Evolutionary conservation across 768 basidiomycete species (phyloP).

Genomic region (Hericium coralloides): DNA sequence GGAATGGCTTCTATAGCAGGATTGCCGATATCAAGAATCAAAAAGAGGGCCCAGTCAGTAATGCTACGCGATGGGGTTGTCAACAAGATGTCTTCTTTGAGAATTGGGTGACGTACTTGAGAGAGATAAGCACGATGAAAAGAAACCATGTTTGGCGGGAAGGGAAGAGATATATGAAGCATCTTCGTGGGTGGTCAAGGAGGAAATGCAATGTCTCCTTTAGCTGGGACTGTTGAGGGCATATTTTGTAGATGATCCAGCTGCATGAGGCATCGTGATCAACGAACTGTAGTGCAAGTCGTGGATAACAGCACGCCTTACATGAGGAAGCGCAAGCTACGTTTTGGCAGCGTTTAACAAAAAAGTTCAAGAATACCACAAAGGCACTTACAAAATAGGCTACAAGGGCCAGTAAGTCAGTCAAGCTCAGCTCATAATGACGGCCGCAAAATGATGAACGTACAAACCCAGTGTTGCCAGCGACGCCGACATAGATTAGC

Average conservation of each 20-base stretch:
- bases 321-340: conserved; percentile 35
- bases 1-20: conserved; percentile 63
- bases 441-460: conserved; percentile 17
- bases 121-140: conserved; percentile 48
- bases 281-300: background rate
- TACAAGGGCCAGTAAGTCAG: conserved; percentile 6
- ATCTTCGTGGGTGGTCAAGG: conserved; percentile 88
- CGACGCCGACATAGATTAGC: conserved; percentile 37
- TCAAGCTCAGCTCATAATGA: background rate
- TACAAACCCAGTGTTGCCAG: conserved; percentile 48
- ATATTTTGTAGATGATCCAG: conserved; percentile 60
- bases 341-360: background rate
- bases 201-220: conserved; percentile 82
- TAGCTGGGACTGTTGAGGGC: conserved; percentile 47
- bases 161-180: conserved; percentile 85
- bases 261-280: conserved; percentile 29
- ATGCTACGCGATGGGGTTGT: conserved; percentile 30
- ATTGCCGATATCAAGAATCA: conserved; percentile 82
- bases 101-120: conserved; percentile 48
- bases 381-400: conserved; percentile 27
- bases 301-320: conserved; percentile 9
- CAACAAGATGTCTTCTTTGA: background rate
- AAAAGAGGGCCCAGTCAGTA: conserved; percentile 85
- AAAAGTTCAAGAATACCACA: background rate
- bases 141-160: conserved; percentile 93